Conservation (phyloP, 2,329 filamentous ascomycete genomes). For the Aspergillus caelatus region DNA sequence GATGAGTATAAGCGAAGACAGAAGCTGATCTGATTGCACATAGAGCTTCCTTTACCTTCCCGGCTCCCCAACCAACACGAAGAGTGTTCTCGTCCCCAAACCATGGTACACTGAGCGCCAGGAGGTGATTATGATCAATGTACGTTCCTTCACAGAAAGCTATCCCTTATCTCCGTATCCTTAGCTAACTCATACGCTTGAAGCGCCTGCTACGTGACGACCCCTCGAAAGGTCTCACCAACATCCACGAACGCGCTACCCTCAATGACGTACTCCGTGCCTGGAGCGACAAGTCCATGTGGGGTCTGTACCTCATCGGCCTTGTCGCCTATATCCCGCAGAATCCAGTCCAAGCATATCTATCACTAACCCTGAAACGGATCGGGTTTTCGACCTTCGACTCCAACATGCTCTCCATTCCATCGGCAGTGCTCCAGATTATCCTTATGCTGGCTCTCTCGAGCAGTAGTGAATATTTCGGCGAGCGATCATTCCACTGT, state of each 20-base stretch:
- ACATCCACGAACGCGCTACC: slow-evolving; percentile 48
- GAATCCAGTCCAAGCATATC: slow-evolving; percentile 51
- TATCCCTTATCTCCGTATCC: rapidly evolving
- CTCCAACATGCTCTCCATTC: slow-evolving; percentile 35
- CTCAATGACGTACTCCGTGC: slow-evolving; percentile 49
- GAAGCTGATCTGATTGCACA: background rate
- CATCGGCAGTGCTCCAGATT: slow-evolving; percentile 47
- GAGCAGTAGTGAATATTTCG: slow-evolving; percentile 55
- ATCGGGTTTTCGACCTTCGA: slow-evolving; percentile 35
- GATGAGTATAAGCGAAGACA: background rate
- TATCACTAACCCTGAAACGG: slow-evolving; percentile 56
- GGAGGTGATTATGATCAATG: slow-evolving; percentile 35
- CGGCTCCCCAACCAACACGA: slow-evolving; percentile 31
- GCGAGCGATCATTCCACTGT: slow-evolving; percentile 56
- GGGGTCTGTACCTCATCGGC: slow-evolving; percentile 56
- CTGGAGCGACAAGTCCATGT: slow-evolving; percentile 52
- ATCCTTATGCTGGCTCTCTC: slow-evolving; percentile 52
- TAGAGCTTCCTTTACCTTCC: slow-evolving; percentile 33
- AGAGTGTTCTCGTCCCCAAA: slow-evolving; percentile 23
- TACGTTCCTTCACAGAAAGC: background rate
- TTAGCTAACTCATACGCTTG: background rate
- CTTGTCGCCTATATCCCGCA: slow-evolving; percentile 51
- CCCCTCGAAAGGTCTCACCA: slow-evolving; percentile 55
- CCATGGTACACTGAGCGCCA: slow-evolving; percentile 33
- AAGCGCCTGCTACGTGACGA: slow-evolving; percentile 56